These are phyloP conservation scores for Chlorella vulgaris DNA, from an alignment of 139 green algal species.

Conservation along the genomic window DNA sequence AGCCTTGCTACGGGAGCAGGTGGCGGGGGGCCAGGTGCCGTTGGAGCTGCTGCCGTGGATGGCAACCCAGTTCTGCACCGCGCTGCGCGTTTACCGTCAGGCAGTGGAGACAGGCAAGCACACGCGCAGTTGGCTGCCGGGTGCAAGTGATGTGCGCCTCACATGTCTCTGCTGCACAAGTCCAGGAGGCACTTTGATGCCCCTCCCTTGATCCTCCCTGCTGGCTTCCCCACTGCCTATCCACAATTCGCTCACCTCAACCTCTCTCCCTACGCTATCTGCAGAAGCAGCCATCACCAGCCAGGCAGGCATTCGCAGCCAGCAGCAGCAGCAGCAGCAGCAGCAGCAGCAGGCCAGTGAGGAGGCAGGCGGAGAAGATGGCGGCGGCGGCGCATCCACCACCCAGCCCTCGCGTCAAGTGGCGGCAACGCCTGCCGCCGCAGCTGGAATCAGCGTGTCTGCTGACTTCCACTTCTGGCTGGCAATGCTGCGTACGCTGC, in stretches of 20 bases:
- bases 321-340: not conserved
- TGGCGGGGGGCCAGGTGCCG: not conserved
- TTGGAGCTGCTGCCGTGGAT: constrained; percentile 33
- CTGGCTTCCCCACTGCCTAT: not conserved
- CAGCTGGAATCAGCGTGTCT: not conserved
- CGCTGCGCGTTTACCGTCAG: constrained; percentile 6
- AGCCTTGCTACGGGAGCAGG: not conserved
- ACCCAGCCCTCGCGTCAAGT: not conserved
- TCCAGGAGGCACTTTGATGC: too few species aligned
- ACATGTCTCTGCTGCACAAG: too few species aligned
- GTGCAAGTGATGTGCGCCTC: not conserved
- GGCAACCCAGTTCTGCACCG: constrained; percentile 21
- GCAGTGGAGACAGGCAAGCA: constrained; percentile 7
- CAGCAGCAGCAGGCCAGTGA: not conserved
- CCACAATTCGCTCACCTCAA: not conserved
- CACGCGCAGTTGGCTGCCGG: not conserved
- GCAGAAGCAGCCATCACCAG: constrained; percentile 18
- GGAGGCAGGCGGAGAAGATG: not conserved
- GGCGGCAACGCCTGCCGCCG: not conserved
- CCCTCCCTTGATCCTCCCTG: too few species aligned
- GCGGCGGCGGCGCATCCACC: too few species aligned
- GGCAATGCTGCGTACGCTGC: constrained; percentile 18
- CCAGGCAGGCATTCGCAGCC: not conserved
- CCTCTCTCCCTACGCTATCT: not conserved
- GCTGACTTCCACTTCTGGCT: constrained; percentile 41